Evolutionary conservation across 163 green algal species (phyloP), one percentile per base, ranked within the genome.

Genomic region (Scenedesmus sp.): DNA sequence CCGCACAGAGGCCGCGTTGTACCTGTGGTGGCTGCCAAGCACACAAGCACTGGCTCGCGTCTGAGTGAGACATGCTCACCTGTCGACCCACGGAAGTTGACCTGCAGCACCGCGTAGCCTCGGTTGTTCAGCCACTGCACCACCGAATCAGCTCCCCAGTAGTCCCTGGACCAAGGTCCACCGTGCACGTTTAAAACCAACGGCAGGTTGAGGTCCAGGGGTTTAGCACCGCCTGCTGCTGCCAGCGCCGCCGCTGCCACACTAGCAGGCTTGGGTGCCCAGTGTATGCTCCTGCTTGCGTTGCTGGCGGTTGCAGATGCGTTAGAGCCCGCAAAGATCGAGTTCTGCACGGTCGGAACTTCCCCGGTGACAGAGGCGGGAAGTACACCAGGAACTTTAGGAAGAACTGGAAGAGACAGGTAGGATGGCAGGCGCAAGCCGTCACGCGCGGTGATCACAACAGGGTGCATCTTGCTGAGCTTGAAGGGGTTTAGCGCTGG

Each of bases 21-120:
- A 10, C 10, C 46, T 53, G 46, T 10, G 10, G 46, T 53, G 46
- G n/a, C n/a, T n/a, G n/a, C n/a, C n/a, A n/a, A n/a, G n/a, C n/a
- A n/a, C n/a, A n/a, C n/a, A n/a, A n/a, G n/a, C n/a, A n/a, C n/a
- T n/a, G n/a, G n/a, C n/a, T n/a, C n/a, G n/a, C n/a, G n/a, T n/a
- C n/a, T n/a, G n/a, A n/a, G n/a, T n/a, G n/a, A n/a, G n/a, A n/a
- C n/a, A n/a, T n/a, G 26, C 65, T 10, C 7, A 76, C 65, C 65
- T 76, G 65, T 20, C 3, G 72, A 91, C 16, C 84, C 91, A 1
- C 92, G 49, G 53, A 49, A 94, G 86, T 92, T 92, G 51, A 92
- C 86, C 49, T 94, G 92, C 37, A 94, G 61, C 33, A 94, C 91
- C 3, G 93, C 93, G 82, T 95, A 95, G 51, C 93, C 93, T 35